phyloP scores from a whole-genome alignment of 345 rosid genomes.

The Aquilaria yunnanensis region DNA sequence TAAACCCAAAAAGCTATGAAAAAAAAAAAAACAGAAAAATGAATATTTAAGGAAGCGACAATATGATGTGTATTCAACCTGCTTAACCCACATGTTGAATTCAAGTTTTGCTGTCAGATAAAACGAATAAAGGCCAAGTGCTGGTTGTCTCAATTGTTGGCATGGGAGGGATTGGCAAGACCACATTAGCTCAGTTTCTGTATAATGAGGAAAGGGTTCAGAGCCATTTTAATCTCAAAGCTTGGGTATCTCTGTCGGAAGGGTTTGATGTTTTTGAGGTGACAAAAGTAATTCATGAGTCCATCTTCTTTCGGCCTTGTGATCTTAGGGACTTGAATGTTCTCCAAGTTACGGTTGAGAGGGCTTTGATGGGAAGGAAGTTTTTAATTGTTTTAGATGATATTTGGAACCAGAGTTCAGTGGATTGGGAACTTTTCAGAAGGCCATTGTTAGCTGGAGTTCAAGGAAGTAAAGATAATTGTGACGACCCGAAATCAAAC shows the following conservation, averaged over 20 bases:
- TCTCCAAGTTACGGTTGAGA: slow-evolving; percentile 22
- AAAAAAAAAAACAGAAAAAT: slow-evolving; percentile 1
- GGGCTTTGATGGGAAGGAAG: slow-evolving; percentile 11
- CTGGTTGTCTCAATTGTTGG: slow-evolving; percentile 13
- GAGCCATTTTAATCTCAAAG: slow-evolving; percentile 13
- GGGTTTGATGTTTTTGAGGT: slow-evolving; percentile 8
- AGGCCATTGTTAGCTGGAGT: slow-evolving; percentile 15
- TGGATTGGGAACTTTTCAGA: slow-evolving; percentile 19
- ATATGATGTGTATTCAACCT: slow-evolving; percentile 23
- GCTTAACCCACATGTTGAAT: slow-evolving; percentile 57
- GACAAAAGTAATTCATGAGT: slow-evolving; percentile 22
- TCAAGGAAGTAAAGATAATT: slow-evolving; percentile 19
- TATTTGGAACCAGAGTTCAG: slow-evolving; percentile 11
- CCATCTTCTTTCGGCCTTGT: slow-evolving; percentile 4
- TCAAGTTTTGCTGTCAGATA: slow-evolving; percentile 12
- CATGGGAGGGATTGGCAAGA: neutral
- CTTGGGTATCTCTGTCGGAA: slow-evolving; percentile 22
- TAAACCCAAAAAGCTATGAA: neutral
- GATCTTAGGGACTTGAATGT: slow-evolving; percentile 10
- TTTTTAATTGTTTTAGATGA: slow-evolving; percentile 28
- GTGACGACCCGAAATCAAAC: slow-evolving; percentile 19
- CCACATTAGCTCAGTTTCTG: too few relatives aligned
- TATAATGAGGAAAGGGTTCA: neutral
- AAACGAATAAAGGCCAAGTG: neutral
- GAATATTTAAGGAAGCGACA: too few relatives aligned